These are phyloP conservation scores for Pisolithus microcarpus DNA, from an alignment of 768 basidiomycete genomes.

Conservation along the genomic window DNA sequence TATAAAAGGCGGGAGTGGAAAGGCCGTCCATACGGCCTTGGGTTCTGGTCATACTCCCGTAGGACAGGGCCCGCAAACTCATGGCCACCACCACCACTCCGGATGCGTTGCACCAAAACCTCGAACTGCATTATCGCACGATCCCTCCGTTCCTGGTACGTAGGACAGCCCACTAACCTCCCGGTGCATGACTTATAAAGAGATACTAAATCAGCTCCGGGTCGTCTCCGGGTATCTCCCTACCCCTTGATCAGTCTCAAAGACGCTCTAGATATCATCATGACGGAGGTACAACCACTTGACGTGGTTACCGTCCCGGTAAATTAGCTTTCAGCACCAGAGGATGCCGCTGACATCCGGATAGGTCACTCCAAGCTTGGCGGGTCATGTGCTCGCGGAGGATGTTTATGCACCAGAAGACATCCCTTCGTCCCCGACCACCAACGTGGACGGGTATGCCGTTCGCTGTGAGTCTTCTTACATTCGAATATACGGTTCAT, in stretches of 20 bases:
- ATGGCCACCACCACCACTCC: slow-evolving; percentile 33
- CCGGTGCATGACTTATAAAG: background rate
- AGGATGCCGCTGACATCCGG: background rate
- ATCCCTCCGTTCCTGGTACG: slow-evolving; percentile 62
- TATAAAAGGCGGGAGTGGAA: slow-evolving; percentile 60
- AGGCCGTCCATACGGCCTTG: slow-evolving; percentile 47
- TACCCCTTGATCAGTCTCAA: slow-evolving; percentile 65
- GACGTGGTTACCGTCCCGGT: slow-evolving; percentile 37
- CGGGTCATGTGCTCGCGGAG: slow-evolving; percentile 68
- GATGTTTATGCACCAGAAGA: slow-evolving; percentile 60
- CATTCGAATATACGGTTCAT: background rate
- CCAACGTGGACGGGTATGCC: slow-evolving; percentile 88
- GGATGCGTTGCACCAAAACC: slow-evolving; percentile 46
- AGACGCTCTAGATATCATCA: slow-evolving; percentile 53
- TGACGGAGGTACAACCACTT: slow-evolving; percentile 41
- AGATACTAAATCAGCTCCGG: slow-evolving; percentile 40
- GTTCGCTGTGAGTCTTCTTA: slow-evolving; percentile 46
- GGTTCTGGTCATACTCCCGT: slow-evolving; percentile 25
- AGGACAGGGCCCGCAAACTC: slow-evolving; percentile 12
- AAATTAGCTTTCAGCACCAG: slow-evolving; percentile 8
- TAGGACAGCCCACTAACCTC: slow-evolving; percentile 1
- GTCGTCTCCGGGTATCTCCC: slow-evolving; percentile 70
- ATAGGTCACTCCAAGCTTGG: slow-evolving; percentile 54
- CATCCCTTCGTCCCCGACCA: slow-evolving; percentile 59
- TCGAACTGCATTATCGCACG: slow-evolving; percentile 55